phyloP scores from a whole-genome alignment of 306 rosid species.

The Chamaecrista fasciculata region DNA sequence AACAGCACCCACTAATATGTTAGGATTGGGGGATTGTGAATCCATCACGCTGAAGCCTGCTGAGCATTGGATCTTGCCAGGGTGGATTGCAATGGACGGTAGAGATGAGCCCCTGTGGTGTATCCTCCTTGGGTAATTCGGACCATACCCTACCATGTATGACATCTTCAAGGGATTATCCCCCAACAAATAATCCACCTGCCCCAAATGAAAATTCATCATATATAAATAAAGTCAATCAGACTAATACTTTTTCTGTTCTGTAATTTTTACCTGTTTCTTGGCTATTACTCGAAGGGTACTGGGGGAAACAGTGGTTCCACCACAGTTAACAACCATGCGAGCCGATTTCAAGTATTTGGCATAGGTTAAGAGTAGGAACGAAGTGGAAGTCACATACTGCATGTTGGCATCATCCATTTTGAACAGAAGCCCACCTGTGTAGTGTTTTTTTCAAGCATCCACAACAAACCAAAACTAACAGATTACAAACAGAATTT shows the following conservation, averaged over 20 bases:
- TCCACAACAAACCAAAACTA: slow-evolving; percentile 16
- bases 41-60: slow-evolving; percentile 68
- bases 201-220: too few relatives aligned
- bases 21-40: slow-evolving; percentile 74
- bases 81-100: slow-evolving; percentile 59
- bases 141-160: slow-evolving; percentile 97
- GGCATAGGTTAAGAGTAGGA: slow-evolving; percentile 80
- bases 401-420: slow-evolving; percentile 92
- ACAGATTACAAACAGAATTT: too few relatives aligned
- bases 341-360: slow-evolving; percentile 79
- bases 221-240: too few relatives aligned
- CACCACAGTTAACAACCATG: slow-evolving; percentile 65
- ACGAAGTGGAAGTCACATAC: slow-evolving; percentile 92
- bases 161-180: slow-evolving; percentile 90
- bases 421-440: slow-evolving; percentile 93
- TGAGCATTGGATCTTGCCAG: slow-evolving; percentile 80
- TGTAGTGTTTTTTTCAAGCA: slow-evolving; percentile 21
- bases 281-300: slow-evolving; percentile 72
- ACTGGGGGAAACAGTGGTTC: slow-evolving; percentile 57
- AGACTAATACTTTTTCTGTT: too few relatives aligned
- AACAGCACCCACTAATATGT: slow-evolving; percentile 68
- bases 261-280: slow-evolving; percentile 54
- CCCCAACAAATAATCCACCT: slow-evolving; percentile 95
- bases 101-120: slow-evolving; percentile 97
- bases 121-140: slow-evolving; percentile 76